phyloP scores from a whole-genome alignment of 306 rosid genomes.

The Fragaria nilgerrensis region DNA sequence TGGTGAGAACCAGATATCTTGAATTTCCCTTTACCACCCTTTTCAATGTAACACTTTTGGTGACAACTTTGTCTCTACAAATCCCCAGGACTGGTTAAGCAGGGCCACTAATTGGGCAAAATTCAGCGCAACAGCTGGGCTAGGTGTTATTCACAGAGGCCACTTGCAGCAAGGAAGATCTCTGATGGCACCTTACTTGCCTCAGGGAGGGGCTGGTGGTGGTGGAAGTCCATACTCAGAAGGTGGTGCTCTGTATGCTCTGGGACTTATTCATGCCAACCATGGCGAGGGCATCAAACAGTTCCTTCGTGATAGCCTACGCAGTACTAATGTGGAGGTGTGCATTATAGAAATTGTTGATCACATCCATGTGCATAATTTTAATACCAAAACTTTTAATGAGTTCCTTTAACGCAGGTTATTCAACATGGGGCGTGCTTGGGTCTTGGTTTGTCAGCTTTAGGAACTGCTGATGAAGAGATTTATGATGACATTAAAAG shows the following conservation, averaged over 20 bases:
- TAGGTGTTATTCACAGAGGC: constrained; percentile 96
- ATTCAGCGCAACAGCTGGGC: constrained; percentile 96
- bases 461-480: constrained; percentile 95
- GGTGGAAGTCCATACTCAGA: constrained; percentile 96
- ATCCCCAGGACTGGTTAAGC: constrained; percentile 89
- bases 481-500: constrained; percentile 81
- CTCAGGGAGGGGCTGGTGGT: constrained; percentile 90
- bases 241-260: constrained; percentile 97
- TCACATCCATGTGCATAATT: constrained; percentile 1
- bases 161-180: constrained; percentile 97
- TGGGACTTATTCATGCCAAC: constrained; percentile 97
- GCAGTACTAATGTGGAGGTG: constrained; percentile 93
- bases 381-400: constrained; percentile 12
- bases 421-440: constrained; percentile 98
- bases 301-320: constrained; percentile 90
- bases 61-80: constrained; percentile 16
- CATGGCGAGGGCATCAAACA: constrained; percentile 98
- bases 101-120: constrained; percentile 99
- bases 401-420: constrained; percentile 54
- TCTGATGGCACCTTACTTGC: constrained; percentile 96
- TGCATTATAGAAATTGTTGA: constrained; percentile 12
- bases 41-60: constrained; percentile 14
- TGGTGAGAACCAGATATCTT: constrained; percentile 49
- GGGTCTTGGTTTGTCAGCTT: constrained; percentile 93
- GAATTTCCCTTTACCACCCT: neutral